phyloP scores from a whole-genome alignment of 371 early-diverging fungal species.

The Rhizopus stolonifer region DNA sequence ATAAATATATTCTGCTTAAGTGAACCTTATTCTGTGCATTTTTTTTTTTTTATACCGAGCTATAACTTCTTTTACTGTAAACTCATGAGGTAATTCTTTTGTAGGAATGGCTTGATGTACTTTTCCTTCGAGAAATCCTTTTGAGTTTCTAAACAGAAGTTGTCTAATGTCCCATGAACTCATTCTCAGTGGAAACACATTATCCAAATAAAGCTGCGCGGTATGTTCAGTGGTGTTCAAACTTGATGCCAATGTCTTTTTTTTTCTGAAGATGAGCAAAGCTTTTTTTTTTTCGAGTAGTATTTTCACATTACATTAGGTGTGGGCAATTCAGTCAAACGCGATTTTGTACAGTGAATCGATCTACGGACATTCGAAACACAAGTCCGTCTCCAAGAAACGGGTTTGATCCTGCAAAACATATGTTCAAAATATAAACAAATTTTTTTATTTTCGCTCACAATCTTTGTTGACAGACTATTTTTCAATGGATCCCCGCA shows the following conservation, averaged over 20 bases:
- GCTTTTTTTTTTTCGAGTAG: too few species aligned
- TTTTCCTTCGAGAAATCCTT: conserved; percentile 30
- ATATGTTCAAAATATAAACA: too few species aligned
- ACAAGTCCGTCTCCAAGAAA: neutral
- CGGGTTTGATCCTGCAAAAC: too few species aligned
- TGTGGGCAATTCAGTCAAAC: neutral
- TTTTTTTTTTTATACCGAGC: conserved; percentile 32
- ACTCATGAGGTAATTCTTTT: conserved; percentile 30
- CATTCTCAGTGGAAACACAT: conserved; percentile 47
- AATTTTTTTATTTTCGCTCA: too few species aligned
- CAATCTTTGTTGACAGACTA: too few species aligned
- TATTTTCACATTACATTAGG: neutral
- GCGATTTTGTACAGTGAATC: neutral
- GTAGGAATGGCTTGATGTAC: conserved; percentile 32
- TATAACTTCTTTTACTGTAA: conserved; percentile 31
- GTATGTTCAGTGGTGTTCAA: conserved; percentile 21
- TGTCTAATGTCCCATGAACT: conserved; percentile 42
- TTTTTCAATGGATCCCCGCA: too few species aligned
- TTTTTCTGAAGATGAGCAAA: neutral
- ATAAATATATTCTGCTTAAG: too few species aligned
- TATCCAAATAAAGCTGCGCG: conserved; percentile 44
- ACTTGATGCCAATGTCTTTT: neutral
- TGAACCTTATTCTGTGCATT: too few species aligned
- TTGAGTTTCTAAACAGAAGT: conserved; percentile 33
- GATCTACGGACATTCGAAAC: neutral